These are phyloP conservation scores for Umbelopsis isabellina DNA, from an alignment of 192 early-diverging fungal species.

Conservation along the genomic window DNA sequence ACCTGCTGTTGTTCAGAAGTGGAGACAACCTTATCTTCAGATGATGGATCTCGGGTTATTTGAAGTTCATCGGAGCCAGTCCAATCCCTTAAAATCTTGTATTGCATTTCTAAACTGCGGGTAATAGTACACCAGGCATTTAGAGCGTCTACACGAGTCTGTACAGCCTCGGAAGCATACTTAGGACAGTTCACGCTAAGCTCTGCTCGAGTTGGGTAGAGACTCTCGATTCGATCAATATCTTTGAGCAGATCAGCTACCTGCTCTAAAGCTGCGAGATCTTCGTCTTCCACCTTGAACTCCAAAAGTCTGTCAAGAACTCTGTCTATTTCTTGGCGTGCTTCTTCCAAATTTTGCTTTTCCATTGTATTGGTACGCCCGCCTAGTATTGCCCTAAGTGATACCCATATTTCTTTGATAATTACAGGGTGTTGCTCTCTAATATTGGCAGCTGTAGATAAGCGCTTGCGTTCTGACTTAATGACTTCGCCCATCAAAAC, in stretches of 20 bases:
- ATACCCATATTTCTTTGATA: slow-evolving; percentile 74
- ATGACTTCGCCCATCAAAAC: slow-evolving; percentile 84
- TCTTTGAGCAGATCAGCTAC: slow-evolving; percentile 70
- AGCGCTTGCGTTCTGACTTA: slow-evolving; percentile 77
- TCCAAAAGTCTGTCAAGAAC: slow-evolving; percentile 65
- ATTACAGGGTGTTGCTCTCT: slow-evolving; percentile 47
- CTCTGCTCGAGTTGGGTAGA: slow-evolving; percentile 72
- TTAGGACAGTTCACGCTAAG: slow-evolving; percentile 65
- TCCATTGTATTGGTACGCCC: slow-evolving; percentile 67
- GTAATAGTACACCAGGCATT: slow-evolving; percentile 78
- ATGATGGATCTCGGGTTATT: slow-evolving; percentile 43
- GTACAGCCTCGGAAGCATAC: slow-evolving; percentile 71
- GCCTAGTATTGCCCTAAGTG: slow-evolving; percentile 66
- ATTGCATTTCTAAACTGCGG: slow-evolving; percentile 69
- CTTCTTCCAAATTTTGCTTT: slow-evolving; percentile 65
- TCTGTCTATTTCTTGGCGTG: slow-evolving; percentile 59
- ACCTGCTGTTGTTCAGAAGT: not conserved
- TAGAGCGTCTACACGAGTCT: slow-evolving; percentile 71
- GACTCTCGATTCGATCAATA: slow-evolving; percentile 76
- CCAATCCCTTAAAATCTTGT: slow-evolving; percentile 81
- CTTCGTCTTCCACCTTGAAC: slow-evolving; percentile 47
- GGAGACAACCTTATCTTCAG: not conserved
- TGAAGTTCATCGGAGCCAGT: slow-evolving; percentile 73
- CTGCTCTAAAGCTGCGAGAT: slow-evolving; percentile 58
- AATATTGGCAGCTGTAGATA: slow-evolving; percentile 55